Evolutionary conservation across 192 early-diverging fungal genomes (phyloP).

Genomic region (Backusella psychrophila): DNA sequence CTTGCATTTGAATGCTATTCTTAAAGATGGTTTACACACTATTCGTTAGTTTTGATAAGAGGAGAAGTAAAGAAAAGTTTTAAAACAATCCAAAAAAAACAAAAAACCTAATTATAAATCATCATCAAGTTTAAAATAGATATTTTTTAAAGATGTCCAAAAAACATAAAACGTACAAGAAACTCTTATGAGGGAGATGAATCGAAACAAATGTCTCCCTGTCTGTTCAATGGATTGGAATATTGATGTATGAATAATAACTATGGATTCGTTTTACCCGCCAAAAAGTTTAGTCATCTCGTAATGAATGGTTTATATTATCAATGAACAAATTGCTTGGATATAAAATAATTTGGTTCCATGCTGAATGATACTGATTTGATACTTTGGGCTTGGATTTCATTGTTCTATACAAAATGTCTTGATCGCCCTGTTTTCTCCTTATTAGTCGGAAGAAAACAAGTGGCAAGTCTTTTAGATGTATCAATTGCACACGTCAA

Average conservation of each 20-base stretch:
- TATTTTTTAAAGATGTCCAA: background rate
- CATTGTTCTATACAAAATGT: background rate
- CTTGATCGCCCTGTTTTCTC: background rate
- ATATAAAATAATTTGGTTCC: background rate
- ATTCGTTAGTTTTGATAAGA: slow-evolving; percentile 3
- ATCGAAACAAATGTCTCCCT: background rate
- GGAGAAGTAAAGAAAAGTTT: background rate
- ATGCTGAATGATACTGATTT: background rate
- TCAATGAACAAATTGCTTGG: background rate
- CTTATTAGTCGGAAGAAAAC: background rate
- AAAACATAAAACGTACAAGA: background rate
- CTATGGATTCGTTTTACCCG: background rate
- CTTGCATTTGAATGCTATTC: too few relatives aligned
- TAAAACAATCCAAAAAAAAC: background rate
- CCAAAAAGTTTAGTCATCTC: background rate
- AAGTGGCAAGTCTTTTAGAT: background rate
- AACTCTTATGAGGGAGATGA: background rate
- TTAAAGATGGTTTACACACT: too few relatives aligned
- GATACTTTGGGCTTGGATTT: background rate
- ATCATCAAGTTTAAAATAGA: background rate
- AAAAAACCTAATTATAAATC: background rate
- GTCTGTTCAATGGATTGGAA: too few relatives aligned
- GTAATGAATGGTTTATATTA: background rate
- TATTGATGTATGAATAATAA: too few relatives aligned
- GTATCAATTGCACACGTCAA: background rate